Percentiles rank a stretch among this genome's conserved stretches.
Conservation (phyloP, 768 basidiomycete genomes). For the Ramaria rubella region DNA sequence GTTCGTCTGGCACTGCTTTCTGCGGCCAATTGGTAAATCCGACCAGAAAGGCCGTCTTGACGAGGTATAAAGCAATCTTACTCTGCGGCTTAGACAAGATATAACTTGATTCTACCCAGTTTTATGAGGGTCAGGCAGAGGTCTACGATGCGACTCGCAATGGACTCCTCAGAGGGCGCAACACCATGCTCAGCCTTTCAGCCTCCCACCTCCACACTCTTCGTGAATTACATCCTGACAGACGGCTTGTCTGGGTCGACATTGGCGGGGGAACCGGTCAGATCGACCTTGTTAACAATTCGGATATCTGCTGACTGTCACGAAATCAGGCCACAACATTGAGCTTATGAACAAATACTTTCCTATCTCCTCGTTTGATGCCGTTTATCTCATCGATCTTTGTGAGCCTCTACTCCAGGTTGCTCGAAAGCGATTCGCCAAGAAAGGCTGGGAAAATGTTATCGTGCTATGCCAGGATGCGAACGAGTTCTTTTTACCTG, state of each 20-base stretch:
- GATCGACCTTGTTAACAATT: constrained; percentile 1
- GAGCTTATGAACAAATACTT: constrained; percentile 63
- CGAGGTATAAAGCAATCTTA: too few relatives aligned
- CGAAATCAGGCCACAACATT: constrained; percentile 50
- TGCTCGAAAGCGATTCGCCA: constrained; percentile 58
- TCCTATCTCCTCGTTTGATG: constrained; percentile 53
- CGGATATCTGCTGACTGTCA: background rate
- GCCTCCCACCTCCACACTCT: constrained; percentile 54
- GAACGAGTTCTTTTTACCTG: constrained; percentile 54
- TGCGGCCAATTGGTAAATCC: too few relatives aligned
- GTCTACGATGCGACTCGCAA: constrained; percentile 66
- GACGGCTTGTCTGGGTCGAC: constrained; percentile 67
- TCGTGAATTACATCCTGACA: constrained; percentile 31
- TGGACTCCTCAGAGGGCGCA: constrained; percentile 56
- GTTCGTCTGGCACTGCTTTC: too few relatives aligned
- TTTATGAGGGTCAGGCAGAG: constrained; percentile 63
- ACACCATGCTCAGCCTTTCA: constrained; percentile 65
- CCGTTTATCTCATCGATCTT: constrained; percentile 65
- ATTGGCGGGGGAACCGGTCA: constrained; percentile 68
- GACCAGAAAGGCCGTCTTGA: too few relatives aligned
- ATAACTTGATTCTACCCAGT: too few relatives aligned
- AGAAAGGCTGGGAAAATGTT: constrained; percentile 68
- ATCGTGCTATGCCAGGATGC: constrained; percentile 70
- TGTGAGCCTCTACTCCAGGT: constrained; percentile 67
- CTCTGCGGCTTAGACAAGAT: too few relatives aligned